Base-by-base conservation (phyloP, 176 grass and related monocot genomes). In the Eragrostis curvula region DNA sequence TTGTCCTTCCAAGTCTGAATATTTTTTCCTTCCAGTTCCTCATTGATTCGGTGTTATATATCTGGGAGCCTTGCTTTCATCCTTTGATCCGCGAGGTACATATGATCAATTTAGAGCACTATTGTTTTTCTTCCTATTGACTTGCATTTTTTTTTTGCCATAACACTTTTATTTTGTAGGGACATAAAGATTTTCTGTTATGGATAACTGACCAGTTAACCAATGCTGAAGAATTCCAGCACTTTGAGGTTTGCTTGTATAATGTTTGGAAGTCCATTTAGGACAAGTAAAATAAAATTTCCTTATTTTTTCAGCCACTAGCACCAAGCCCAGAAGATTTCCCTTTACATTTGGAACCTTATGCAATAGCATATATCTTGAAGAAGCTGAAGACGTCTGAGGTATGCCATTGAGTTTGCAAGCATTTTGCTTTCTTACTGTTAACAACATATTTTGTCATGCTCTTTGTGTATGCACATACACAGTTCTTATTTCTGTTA, bases 1-100 rank as follows among this genome's bases (percentile, higher is more conserved):
- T 30, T 49, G 3, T 21, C 28, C 55, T 25, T 20, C 57, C 59
- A 65, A 50, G 9, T 30, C 44, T 67, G 51, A 79, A 30, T 1
- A 7, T 79, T 23, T 49, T 78, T 45, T 17, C 47, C 6, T 67
- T 16, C 32, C 29, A 79, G 77, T 14, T 67, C 20, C 62, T 79
- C 47, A 0, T 79, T 41, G 7, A 51, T 52, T 66, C 29, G 51
- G 27, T 79, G 21, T 9, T 79, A 46, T n/a, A 66, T 50, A 2
- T 66, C 28, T 79, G 77, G 77, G 62, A 68, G 21, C 77, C 77
- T 79, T 62, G 23, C 21, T 79, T 67, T 79, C 77, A 79, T 67
- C 62, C 77, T 42, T 20, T 67, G 18, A 53, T 79, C 32, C 62
- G 77, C 24, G 47, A 79, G 16, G 77, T 79, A 78, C 13, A 29